A percentile compares a stretch with the other conserved stretches of the same genome.
phyloP scores from a whole-genome alignment of 257 asterid genomes.

The Solanum pennellii region DNA sequence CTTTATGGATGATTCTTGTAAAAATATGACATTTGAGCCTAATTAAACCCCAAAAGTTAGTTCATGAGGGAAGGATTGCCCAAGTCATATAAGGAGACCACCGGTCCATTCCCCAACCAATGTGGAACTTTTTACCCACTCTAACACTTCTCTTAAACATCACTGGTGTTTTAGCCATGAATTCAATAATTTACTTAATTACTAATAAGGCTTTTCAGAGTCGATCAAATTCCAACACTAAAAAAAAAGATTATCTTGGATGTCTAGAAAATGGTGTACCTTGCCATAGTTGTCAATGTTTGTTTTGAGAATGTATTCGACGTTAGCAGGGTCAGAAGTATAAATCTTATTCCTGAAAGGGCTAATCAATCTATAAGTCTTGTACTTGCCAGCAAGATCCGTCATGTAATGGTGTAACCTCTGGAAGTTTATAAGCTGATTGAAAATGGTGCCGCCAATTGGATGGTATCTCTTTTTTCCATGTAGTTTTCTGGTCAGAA shows the following conservation, averaged over 20 bases:
- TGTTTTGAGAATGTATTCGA: slow-evolving; percentile 51
- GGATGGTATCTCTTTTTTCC: slow-evolving; percentile 43
- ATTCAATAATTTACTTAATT: no score
- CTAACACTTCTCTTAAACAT: no score
- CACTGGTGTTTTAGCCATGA: no score
- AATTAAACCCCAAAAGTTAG: no score
- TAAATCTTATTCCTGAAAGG: slow-evolving; percentile 41
- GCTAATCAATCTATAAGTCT: slow-evolving; percentile 47
- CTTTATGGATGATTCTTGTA: no score
- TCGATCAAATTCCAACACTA: no score
- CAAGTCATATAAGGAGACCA: no score
- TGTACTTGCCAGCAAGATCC: slow-evolving; percentile 37
- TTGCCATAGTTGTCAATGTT: slow-evolving; percentile 52
- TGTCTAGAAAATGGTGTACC: slow-evolving; percentile 15
- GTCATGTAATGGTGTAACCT: slow-evolving; percentile 65
- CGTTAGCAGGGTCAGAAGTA: slow-evolving; percentile 50
- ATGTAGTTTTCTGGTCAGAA: background rate
- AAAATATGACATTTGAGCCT: no score
- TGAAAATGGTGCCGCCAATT: slow-evolving; percentile 40
- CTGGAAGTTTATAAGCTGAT: slow-evolving; percentile 46
- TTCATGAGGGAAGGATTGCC: no score
- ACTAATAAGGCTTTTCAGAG: no score
- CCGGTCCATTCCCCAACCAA: no score
- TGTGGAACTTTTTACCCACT: no score
- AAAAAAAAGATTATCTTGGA: background rate